phyloP scores from a whole-genome alignment of 352 stramenopile species.

The Pythium periplocum region DNA sequence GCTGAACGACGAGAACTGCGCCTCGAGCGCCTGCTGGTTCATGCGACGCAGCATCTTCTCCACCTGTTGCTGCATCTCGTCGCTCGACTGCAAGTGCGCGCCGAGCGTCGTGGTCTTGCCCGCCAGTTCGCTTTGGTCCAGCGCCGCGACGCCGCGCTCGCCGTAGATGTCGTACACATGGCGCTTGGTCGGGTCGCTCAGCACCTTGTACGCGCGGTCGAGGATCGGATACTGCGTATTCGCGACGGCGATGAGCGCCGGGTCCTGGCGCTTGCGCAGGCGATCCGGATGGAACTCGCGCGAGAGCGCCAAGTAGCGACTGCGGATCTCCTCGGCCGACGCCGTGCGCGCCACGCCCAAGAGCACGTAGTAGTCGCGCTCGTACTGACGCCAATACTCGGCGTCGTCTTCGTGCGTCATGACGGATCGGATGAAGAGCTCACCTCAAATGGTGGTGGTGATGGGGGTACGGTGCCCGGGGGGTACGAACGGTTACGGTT shows the following conservation, averaged over 20 bases:
- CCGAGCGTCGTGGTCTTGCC: slow-evolving; percentile 25
- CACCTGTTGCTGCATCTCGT: slow-evolving; percentile 54
- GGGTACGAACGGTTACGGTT: too few species aligned
- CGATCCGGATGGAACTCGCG: slow-evolving; percentile 85
- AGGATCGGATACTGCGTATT: slow-evolving; percentile 77
- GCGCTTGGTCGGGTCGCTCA: slow-evolving; percentile 59
- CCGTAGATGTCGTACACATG: slow-evolving; percentile 76
- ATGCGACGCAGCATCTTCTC: slow-evolving; percentile 50
- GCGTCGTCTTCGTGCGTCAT: slow-evolving; percentile 14
- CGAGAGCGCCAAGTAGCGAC: slow-evolving; percentile 61
- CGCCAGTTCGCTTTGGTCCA: slow-evolving; percentile 49
- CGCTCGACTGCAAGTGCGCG: slow-evolving; percentile 35
- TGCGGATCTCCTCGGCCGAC: slow-evolving; percentile 55
- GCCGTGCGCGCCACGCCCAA: slow-evolving; percentile 61
- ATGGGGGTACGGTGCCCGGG: too few species aligned
- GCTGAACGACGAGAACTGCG: slow-evolving; percentile 74
- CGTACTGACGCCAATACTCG: slow-evolving; percentile 43
- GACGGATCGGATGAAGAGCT: too few species aligned
- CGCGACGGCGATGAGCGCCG: slow-evolving; percentile 48
- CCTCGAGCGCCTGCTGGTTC: slow-evolving; percentile 68
- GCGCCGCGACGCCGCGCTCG: slow-evolving; percentile 56
- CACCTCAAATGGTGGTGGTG: too few species aligned
- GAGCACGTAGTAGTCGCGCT: slow-evolving; percentile 83
- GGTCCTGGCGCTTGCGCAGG: slow-evolving; percentile 37
- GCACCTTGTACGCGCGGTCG: slow-evolving; percentile 79